Evolutionary conservation across 2,329 filamentous ascomycete species (phyloP).

Genomic region (Colletotrichum simmondsii): DNA sequence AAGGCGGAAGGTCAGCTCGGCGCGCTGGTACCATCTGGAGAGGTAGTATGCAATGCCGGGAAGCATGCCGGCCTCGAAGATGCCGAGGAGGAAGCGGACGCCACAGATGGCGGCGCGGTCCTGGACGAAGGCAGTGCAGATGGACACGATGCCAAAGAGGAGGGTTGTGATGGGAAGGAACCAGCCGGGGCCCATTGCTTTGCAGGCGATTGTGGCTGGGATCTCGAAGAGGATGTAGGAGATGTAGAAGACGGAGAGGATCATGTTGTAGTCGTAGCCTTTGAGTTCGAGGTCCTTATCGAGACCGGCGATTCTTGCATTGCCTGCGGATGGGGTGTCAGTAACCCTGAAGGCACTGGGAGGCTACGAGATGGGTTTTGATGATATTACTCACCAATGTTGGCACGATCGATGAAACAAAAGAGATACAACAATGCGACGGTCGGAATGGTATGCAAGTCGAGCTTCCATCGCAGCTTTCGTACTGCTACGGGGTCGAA

Average conservation of each 20-base stretch:
- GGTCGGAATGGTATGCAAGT: constrained; percentile 72
- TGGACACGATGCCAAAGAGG: constrained; percentile 70
- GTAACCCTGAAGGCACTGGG: rapidly evolving
- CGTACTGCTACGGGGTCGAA: constrained; percentile 69
- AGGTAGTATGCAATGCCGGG: constrained; percentile 81
- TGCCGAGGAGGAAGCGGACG: constrained; percentile 74
- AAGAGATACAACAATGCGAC: constrained; percentile 76
- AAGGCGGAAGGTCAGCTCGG: constrained; percentile 74
- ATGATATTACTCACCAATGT: constrained; percentile 65
- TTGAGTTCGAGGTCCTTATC: constrained; percentile 69
- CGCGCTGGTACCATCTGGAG: constrained; percentile 76
- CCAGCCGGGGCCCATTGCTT: constrained; percentile 78
- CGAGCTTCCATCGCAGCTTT: constrained; percentile 71
- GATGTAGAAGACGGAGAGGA: constrained; percentile 77
- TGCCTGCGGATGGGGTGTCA: constrained; percentile 57
- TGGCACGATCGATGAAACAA: constrained; percentile 80
- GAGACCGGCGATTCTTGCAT: constrained; percentile 73
- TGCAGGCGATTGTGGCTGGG: constrained; percentile 75
- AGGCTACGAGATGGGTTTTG: too few species aligned
- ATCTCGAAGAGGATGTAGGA: constrained; percentile 80
- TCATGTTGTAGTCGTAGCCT: constrained; percentile 75
- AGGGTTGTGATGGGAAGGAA: constrained; percentile 73
- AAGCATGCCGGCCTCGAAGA: constrained; percentile 80
- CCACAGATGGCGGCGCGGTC: constrained; percentile 62
- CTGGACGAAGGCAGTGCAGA: constrained; percentile 74